A percentile compares a stretch with the other conserved stretches of the same genome.
Evolutionary conservation across 2,329 filamentous ascomycete genomes (phyloP).

Genomic region (Diatrype stigma): DNA sequence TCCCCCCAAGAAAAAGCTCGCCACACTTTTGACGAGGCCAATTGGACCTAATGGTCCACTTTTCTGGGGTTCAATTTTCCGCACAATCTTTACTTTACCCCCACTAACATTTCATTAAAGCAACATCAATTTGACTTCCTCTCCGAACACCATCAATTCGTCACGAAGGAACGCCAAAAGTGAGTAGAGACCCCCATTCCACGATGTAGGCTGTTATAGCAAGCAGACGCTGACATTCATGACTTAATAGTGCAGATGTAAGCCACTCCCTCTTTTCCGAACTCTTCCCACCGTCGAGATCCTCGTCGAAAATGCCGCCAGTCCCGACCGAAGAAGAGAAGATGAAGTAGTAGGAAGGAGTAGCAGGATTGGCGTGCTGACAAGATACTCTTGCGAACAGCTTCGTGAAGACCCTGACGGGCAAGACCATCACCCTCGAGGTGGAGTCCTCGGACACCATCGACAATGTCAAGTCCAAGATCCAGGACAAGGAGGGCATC

Average conservation of each 20-base stretch:
- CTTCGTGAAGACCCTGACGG: conserved; percentile 99
- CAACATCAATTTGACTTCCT: conserved; percentile 38
- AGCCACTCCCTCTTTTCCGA: conserved; percentile 35
- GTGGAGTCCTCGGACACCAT: conserved; percentile 98
- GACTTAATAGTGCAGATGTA: conserved; percentile 79
- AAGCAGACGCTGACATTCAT: conserved; percentile 43
- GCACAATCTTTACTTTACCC: conserved; percentile 5
- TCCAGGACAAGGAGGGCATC: conserved; percentile 99
- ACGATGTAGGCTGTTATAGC: conserved; percentile 2
- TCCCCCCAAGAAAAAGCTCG: background rate
- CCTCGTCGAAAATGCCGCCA: conserved; percentile 8
- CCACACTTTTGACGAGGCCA: background rate
- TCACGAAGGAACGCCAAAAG: conserved; percentile 54
- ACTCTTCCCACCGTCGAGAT: background rate
- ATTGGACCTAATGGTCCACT: background rate
- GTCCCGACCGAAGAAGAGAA: conserved; percentile 17
- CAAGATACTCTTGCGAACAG: conserved; percentile 42
- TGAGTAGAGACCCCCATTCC: conserved; percentile 37
- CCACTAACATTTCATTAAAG: conserved; percentile 33
- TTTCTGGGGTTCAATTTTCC: background rate
- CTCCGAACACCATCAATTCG: conserved; percentile 33
- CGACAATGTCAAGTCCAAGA: conserved; percentile 99
- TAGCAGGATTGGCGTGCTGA: conserved; percentile 18
- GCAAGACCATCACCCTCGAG: conserved; percentile 99
- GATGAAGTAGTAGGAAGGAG: background rate